Percentiles rank a stretch among this genome's conserved stretches.
Conservation (phyloP, 768 basidiomycete species). For the Mycena vitilis region DNA sequence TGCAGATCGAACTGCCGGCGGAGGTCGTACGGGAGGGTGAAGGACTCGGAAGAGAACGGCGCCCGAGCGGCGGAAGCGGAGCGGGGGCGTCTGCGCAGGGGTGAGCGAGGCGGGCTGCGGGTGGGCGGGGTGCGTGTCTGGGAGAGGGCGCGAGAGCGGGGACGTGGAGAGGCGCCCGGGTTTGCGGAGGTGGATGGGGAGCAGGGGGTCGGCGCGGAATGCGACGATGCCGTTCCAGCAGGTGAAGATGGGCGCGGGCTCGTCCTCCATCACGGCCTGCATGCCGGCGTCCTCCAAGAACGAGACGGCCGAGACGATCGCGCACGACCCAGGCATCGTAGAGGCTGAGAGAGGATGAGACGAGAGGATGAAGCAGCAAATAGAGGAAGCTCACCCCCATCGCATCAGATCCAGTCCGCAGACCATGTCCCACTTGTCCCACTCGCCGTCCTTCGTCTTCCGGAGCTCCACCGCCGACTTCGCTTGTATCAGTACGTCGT, state of each 20-base stretch:
- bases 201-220: constrained; percentile 53
- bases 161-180: constrained; percentile 43
- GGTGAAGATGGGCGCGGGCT: constrained; percentile 55
- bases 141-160: constrained; percentile 44
- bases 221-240: constrained; percentile 62
- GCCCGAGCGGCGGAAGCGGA: constrained; percentile 45
- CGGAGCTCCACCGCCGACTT: constrained; percentile 54
- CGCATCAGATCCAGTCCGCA: constrained; percentile 55
- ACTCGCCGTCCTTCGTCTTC: constrained; percentile 49
- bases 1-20: constrained; percentile 52
- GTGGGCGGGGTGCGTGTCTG: constrained; percentile 44
- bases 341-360: constrained; percentile 35
- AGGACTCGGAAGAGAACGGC: constrained; percentile 52
- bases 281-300: constrained; percentile 52
- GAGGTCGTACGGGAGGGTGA: constrained; percentile 56
- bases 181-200: constrained; percentile 51
- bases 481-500: constrained; percentile 55
- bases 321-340: constrained; percentile 54
- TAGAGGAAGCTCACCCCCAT: constrained; percentile 38
- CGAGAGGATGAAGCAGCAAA: neutral
- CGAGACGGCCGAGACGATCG: constrained; percentile 47
- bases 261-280: constrained; percentile 49
- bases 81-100: constrained; percentile 46
- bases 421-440: constrained; percentile 58
- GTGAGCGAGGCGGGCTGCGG: constrained; percentile 32